phyloP scores from a whole-genome alignment of 2,329 filamentous ascomycete species.

The Graphilbum ipis-grandicollis region DNA sequence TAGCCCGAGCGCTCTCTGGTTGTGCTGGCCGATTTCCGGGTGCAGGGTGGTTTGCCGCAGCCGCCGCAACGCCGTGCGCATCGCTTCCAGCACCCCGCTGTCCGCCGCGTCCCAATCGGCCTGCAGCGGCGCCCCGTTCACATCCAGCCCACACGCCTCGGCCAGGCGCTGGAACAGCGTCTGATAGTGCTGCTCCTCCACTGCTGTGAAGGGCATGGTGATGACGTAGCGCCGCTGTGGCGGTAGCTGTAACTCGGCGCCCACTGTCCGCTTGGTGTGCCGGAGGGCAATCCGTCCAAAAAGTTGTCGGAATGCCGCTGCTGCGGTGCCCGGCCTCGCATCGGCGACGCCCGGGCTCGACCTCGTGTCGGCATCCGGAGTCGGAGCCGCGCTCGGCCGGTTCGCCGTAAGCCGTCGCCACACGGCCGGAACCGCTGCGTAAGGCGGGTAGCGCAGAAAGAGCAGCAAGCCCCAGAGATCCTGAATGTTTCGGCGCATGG shows the following conservation, averaged over 20 bases:
- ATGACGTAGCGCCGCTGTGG: conserved; percentile 75
- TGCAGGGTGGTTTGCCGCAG: conserved; percentile 34
- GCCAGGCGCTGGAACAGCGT: conserved; percentile 62
- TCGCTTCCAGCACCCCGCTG: conserved; percentile 39
- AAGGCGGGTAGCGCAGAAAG: conserved; percentile 68
- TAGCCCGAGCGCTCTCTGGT: conserved; percentile 44
- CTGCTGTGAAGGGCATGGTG: conserved; percentile 72
- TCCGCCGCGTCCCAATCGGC: conserved; percentile 50
- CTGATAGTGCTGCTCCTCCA: conserved; percentile 82
- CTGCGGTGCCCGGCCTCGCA: no score
- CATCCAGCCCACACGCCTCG: conserved; percentile 46
- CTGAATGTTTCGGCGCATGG: conserved; percentile 47
- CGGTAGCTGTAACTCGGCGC: conserved; percentile 63
- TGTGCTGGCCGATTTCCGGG: conserved; percentile 58
- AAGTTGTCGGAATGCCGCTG: conserved; percentile 46
- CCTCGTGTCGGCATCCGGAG: no score
- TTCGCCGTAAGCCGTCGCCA: conserved; percentile 62
- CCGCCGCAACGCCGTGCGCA: conserved; percentile 64
- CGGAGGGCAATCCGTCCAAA: conserved; percentile 60
- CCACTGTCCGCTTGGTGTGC: conserved; percentile 69
- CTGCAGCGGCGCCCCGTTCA: conserved; percentile 41
- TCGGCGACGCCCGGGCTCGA: no score
- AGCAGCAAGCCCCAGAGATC: conserved; percentile 68
- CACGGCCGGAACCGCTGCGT: conserved; percentile 41
- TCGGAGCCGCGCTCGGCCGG: no score